Conservation (phyloP, 371 early-diverging fungal genomes). For the Mucor mucedo region DNA sequence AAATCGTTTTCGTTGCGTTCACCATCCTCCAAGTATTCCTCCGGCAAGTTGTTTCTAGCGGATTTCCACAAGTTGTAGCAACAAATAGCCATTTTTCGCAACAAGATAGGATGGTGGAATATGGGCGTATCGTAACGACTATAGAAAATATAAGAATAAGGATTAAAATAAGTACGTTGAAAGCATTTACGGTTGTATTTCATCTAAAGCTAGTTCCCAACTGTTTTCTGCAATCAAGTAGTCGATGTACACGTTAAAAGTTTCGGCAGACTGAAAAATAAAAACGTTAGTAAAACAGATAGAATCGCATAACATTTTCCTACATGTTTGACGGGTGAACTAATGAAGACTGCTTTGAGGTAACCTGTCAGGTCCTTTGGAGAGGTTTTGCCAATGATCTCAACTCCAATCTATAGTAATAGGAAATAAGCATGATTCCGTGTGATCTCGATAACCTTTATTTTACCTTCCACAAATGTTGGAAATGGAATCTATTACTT, state of each 20-base stretch:
- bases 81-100: conserved; percentile 18
- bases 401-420: conserved; percentile 8
- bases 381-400: conserved; percentile 17
- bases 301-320: neutral
- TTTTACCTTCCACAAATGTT: conserved; percentile 17
- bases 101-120: conserved; percentile 16
- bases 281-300: neutral
- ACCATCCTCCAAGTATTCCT: conserved; percentile 5
- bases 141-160: neutral
- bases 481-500: conserved; percentile 3
- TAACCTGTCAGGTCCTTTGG: conserved; percentile 14
- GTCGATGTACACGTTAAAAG: conserved; percentile 21
- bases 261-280: conserved; percentile 12
- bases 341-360: conserved; percentile 13
- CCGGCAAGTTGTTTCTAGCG: conserved; percentile 5
- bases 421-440: neutral
- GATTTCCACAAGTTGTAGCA: conserved; percentile 10
- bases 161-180: neutral
- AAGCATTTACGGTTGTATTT: conserved; percentile 16
- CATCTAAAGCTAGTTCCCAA: conserved; percentile 12
- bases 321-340: conserved; percentile 4
- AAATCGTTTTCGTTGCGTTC: neutral
- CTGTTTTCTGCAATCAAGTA: conserved; percentile 1
- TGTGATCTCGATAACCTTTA: neutral
- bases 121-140: conserved; percentile 1